A percentile compares a stretch with the other conserved stretches of the same genome.
Evolutionary conservation across 2,329 filamentous ascomycete species (phyloP).

Genomic region (Chaetomium sp.): DNA sequence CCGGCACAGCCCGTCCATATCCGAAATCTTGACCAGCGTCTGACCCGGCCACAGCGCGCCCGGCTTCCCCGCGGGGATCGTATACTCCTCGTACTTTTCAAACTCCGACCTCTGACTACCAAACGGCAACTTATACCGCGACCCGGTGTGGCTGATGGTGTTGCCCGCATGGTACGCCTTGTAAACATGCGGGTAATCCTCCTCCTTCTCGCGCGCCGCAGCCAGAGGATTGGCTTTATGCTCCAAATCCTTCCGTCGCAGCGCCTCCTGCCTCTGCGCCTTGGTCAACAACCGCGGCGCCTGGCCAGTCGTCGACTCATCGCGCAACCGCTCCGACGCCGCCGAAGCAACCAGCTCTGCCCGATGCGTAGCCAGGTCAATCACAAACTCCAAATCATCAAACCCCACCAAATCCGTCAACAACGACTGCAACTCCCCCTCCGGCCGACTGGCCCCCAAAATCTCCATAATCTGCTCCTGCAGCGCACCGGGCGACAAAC

Average conservation of each 20-base stretch:
- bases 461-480: conserved; percentile 71
- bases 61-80: conserved; percentile 74
- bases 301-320: conserved; percentile 5
- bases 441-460: conserved; percentile 58
- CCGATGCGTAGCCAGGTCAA: conserved; percentile 77
- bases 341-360: conserved; percentile 54
- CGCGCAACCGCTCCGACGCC: conserved; percentile 27
- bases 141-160: conserved; percentile 69
- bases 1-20: conserved; percentile 82
- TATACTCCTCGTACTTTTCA: conserved; percentile 82
- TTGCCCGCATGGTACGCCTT: conserved; percentile 78
- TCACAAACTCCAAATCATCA: conserved; percentile 87
- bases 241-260: conserved; percentile 68
- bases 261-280: conserved; percentile 69
- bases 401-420: conserved; percentile 88
- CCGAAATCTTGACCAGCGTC: conserved; percentile 69
- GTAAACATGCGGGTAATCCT: conserved; percentile 91
- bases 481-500: conserved; percentile 62
- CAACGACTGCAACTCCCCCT: conserved; percentile 86
- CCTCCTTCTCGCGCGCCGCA: conserved; percentile 63
- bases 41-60: conserved; percentile 66
- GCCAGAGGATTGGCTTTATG: conserved; percentile 74
- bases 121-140: conserved; percentile 72
- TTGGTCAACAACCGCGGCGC: conserved; percentile 58
- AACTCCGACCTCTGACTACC: conserved; percentile 65